Base-by-base conservation (phyloP, 805 yeast species). In the Candida ovalis region DNA sequence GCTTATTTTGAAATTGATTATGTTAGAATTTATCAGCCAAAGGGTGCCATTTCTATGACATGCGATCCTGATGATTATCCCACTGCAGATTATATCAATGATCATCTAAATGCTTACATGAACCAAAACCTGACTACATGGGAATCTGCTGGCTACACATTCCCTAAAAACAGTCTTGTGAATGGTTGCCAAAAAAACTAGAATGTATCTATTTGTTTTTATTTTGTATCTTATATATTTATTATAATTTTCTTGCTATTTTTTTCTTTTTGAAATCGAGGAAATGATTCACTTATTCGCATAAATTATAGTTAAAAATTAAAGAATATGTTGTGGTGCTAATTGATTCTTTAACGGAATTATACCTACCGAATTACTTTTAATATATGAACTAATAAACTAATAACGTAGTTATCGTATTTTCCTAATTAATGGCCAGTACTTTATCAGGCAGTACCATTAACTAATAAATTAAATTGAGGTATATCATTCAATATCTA, bases 61-160 rank as follows among this genome's bases (percentile, higher is more conserved):
- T 72, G 76, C 46, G 74, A 72, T 46, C 75, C 76, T 1, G 43
- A 41, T 1, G 67, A 54, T 12, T 68, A 58, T 47, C 75, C 75
- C 8, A 72, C 76, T 0, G 44, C 58, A 1, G 63, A 69, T 25
- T 72, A 72, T 47, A 72, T 72, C 39, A 47, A 64, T 22, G 41
- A 46, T 4, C 75, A 72, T 44, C 18, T 52, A 36, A 50, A 53
- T 23, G 73, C 73, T 2, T 73, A 72, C 53, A 27, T 42, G 44
- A 70, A 72, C 49, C 51, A 55, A 13, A 71, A 72, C 50, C 50
- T 59, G 28, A 72, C 75, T 3, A 50, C 66, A 10, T 73, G 76
- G 74, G 52, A 60, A 41, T 50, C 45, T 30, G 75, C 75, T 0
- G 76, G 76, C 3, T 72, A 64, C 50, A 33, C 40, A 21, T 57